Percentiles rank a stretch among this genome's conserved stretches.
phyloP scores from a whole-genome alignment of 2,329 filamentous ascomycete species.

The Ophiostoma tasmaniense region DNA sequence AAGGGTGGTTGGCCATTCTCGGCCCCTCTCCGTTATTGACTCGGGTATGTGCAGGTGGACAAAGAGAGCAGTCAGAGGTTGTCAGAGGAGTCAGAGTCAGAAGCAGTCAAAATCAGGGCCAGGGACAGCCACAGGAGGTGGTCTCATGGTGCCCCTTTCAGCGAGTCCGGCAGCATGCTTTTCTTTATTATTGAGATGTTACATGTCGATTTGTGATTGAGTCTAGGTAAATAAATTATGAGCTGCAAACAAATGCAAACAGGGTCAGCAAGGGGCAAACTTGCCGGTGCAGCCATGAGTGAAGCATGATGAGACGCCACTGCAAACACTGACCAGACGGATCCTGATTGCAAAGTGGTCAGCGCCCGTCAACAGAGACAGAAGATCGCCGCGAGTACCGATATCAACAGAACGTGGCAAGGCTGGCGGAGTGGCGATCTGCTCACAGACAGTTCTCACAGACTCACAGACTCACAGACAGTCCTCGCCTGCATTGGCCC shows the following conservation, averaged over 20 bases:
- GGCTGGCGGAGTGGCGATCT: background rate
- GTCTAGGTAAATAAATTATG: background rate
- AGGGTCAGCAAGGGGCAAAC: background rate
- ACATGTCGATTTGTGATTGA: background rate
- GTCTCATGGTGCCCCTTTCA: background rate
- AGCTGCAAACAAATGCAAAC: background rate
- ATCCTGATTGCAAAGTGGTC: too few relatives aligned
- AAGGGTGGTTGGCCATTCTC: background rate
- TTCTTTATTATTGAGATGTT: background rate
- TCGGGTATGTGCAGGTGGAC: slow-evolving; percentile 8
- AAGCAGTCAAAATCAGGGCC: background rate
- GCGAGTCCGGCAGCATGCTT: background rate
- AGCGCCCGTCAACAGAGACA: background rate
- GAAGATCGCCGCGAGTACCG: too few relatives aligned
- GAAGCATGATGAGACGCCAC: background rate
- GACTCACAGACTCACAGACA: background rate
- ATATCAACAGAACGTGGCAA: background rate
- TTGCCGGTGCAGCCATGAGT: background rate
- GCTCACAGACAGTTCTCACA: background rate
- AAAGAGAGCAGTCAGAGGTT: background rate
- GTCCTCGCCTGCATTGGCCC: background rate
- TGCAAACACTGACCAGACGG: background rate
- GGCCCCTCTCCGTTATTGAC: background rate
- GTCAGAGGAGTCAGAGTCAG: background rate
- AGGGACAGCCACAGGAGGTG: background rate